Evolutionary conservation across 495 filamentous ascomycete genomes (phyloP), one percentile per base, ranked within the genome.

Genomic region (Coniosporium apollinis): DNA sequence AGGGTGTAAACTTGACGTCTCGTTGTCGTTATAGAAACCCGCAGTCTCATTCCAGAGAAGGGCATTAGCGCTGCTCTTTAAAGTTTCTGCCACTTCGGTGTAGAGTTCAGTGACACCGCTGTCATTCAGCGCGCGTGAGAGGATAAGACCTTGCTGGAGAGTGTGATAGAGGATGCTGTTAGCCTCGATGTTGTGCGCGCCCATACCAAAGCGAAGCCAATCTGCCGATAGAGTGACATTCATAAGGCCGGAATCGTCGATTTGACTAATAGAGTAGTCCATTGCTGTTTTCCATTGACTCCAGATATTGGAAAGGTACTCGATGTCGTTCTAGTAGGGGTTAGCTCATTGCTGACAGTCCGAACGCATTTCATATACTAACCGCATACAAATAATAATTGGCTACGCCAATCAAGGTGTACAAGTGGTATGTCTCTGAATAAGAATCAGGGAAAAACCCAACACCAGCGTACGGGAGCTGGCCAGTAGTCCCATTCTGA

Each of bases 141-240:
- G 43, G 3, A 24, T 30, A 9, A 36, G 9, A 13, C 36, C 43
- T 5, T 37, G 39, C 4, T 17, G 36, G 17, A 49, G 36, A 5
- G 39, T 42, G 11, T 36, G 34, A 28, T 49, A 47, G 13, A 49
- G 38, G 8, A 49, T 42, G 38, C 42, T 42, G 22, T 49, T 49
- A 3, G 43, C 41, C 21, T 49, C 44, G 18, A 21, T 43, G 29
- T 40, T 43, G 24, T 39, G 28, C 26, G 40, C 44, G 19, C 38
- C 46, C 21, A 16, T 24, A 8, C 18, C 21, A 17, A 22, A 17
- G 13, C 46, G 42, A 13, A 28, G 37, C 46, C 46, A 49, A 22
- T 49, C 43, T 13, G 33, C 19, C n/a, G 36, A 21, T 18, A 34
- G 40, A 13, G 46, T 42, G 8, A 46, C 38, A 22, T 46, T 49